Evolutionary conservation across 2,329 filamentous ascomycete genomes (phyloP).

Genomic region (Calycina herbarum): DNA sequence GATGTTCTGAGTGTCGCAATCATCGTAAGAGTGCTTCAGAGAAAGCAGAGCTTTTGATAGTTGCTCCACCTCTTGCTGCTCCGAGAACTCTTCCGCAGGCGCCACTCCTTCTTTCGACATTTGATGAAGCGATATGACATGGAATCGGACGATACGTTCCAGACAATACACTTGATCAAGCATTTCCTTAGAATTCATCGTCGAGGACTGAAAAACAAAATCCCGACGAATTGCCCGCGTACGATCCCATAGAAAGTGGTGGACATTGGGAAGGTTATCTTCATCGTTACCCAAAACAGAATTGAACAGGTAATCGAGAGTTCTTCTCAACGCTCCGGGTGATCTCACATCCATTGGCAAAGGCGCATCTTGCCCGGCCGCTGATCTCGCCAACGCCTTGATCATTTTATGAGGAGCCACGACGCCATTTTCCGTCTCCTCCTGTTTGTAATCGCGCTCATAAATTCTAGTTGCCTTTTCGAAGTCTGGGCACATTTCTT

Average conservation of each 20-base stretch:
- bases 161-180: constrained; percentile 61
- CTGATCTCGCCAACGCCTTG: constrained; percentile 66
- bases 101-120: constrained; percentile 57
- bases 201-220: constrained; percentile 64
- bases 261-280: constrained; percentile 52
- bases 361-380: constrained; percentile 66
- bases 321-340: constrained; percentile 55
- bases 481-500: constrained; percentile 69
- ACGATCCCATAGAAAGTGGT: constrained; percentile 68
- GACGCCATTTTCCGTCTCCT: constrained; percentile 52
- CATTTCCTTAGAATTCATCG: constrained; percentile 55
- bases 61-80: constrained; percentile 68
- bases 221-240: constrained; percentile 67
- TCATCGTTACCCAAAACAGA: constrained; percentile 55
- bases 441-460: constrained; percentile 56
- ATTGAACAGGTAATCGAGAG: constrained; percentile 64
- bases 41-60: constrained; percentile 65
- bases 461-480: constrained; percentile 64
- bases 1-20: constrained; percentile 59
- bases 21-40: constrained; percentile 65
- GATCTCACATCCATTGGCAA: constrained; percentile 69
- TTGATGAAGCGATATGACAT: constrained; percentile 64
- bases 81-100: constrained; percentile 58
- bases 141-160: constrained; percentile 66
- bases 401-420: constrained; percentile 58